These are phyloP conservation scores for Pseudogymnoascus sp. DNA, from an alignment of 2,329 filamentous ascomycete genomes.

Conservation along the genomic window DNA sequence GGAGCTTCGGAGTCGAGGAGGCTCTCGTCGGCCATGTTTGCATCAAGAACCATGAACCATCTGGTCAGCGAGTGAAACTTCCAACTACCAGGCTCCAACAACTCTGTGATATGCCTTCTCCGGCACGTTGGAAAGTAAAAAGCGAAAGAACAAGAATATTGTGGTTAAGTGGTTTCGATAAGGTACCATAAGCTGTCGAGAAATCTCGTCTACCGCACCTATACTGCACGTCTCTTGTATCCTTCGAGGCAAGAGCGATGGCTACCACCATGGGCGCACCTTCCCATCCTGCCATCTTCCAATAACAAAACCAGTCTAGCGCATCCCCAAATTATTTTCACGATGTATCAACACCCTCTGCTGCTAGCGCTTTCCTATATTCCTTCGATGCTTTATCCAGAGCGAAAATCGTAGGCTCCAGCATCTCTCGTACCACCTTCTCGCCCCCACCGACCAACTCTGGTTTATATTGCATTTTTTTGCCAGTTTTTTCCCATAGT, in stretches of 20 bases:
- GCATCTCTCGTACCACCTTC: slow-evolving; percentile 66
- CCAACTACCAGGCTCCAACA: background rate
- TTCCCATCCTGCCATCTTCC: background rate
- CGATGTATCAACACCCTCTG: slow-evolving; percentile 37
- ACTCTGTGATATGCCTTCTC: background rate
- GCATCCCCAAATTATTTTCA: slow-evolving; percentile 5
- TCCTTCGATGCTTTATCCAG: slow-evolving; percentile 62
- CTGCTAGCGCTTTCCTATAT: slow-evolving; percentile 64
- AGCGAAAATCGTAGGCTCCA: slow-evolving; percentile 66
- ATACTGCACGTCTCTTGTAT: background rate
- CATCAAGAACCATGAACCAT: background rate
- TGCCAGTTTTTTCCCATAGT: slow-evolving; percentile 64
- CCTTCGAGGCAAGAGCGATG: background rate
- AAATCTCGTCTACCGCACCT: background rate
- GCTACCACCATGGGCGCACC: background rate
- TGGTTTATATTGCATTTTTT: slow-evolving; percentile 63
- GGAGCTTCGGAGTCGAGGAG: background rate
- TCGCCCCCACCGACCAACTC: slow-evolving; percentile 66
- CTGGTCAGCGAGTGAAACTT: background rate
- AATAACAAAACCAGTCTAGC: background rate
- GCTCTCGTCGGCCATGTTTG: background rate
- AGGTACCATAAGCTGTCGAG: background rate
- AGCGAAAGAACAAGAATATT: slow-evolving; percentile 3
- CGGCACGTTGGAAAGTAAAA: slow-evolving; percentile 3
- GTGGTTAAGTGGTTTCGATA: slow-evolving; percentile 6